Percentiles rank a stretch among this genome's conserved stretches.
Conservation (phyloP, 2,329 filamentous ascomycete genomes). For the Nannizziopsis barbatae region DNA sequence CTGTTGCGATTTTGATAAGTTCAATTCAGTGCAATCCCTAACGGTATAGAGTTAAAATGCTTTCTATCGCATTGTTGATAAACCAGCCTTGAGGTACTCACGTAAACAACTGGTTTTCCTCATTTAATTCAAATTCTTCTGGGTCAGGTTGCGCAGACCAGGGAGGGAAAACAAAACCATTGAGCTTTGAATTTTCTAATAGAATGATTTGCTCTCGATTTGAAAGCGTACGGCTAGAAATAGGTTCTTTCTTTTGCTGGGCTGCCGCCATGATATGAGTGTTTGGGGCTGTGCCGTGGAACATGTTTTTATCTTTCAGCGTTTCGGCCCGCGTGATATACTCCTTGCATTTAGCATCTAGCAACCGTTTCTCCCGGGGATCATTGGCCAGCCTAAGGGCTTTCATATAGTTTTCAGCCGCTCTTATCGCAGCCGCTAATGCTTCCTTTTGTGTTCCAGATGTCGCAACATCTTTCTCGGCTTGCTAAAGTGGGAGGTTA, state of each 20-base stretch:
- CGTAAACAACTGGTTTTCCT: constrained; percentile 50
- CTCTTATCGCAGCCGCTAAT: constrained; percentile 61
- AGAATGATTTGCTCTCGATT: constrained; percentile 66
- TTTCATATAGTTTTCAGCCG: constrained; percentile 71
- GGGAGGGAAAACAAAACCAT: constrained; percentile 72
- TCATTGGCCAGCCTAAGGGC: constrained; percentile 53
- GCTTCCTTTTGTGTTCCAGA: constrained; percentile 51
- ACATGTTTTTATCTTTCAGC: constrained; percentile 48
- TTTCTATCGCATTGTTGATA: constrained; percentile 2
- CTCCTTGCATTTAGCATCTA: constrained; percentile 57
- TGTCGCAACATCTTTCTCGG: constrained; percentile 30
- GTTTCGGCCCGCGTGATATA: constrained; percentile 62
- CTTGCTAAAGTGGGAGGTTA: constrained; percentile 12
- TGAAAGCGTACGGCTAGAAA: constrained; percentile 50
- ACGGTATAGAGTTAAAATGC: constrained; percentile 18
- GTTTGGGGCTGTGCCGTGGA: background rate
- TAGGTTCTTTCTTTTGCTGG: constrained; percentile 35
- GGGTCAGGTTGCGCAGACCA: constrained; percentile 58
- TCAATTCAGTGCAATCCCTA: constrained; percentile 58
- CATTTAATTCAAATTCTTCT: constrained; percentile 48
- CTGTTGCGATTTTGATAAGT: constrained; percentile 62
- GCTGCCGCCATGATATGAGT: background rate
- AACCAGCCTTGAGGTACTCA: constrained; percentile 27
- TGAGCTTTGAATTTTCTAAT: constrained; percentile 63
- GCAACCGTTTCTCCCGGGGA: constrained; percentile 52